Evolutionary conservation across 108 stramenopile genomes (phyloP).

Genomic region (Skeletonema costatum): DNA sequence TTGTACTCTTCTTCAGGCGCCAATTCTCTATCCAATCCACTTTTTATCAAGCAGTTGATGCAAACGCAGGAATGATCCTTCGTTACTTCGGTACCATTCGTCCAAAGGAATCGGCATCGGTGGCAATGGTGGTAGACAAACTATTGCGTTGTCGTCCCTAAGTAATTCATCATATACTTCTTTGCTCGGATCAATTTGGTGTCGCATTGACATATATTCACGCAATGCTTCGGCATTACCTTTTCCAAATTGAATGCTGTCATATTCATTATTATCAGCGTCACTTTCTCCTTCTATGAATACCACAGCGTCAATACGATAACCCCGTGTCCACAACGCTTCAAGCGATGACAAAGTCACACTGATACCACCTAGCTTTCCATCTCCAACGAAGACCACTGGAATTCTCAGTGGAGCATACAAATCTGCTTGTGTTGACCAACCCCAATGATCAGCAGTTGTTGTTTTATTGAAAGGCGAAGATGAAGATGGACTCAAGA

Average conservation of each 20-base stretch:
- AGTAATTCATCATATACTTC: background rate
- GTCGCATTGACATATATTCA: slow-evolving; percentile 55
- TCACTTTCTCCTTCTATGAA: slow-evolving; percentile 57
- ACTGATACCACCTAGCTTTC: slow-evolving; percentile 91
- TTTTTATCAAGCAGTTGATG: slow-evolving; percentile 6
- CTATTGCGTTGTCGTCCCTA: slow-evolving; percentile 45
- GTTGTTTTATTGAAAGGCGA: slow-evolving; percentile 65
- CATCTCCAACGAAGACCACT: slow-evolving; percentile 93
- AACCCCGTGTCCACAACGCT: slow-evolving; percentile 83
- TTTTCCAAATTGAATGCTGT: slow-evolving; percentile 45
- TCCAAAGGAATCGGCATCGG: slow-evolving; percentile 67
- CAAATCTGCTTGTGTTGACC: slow-evolving; percentile 93
- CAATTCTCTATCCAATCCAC: background rate
- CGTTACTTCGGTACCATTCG: slow-evolving; percentile 65
- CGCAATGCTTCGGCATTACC: slow-evolving; percentile 53
- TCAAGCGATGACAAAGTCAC: slow-evolving; percentile 90
- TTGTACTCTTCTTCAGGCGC: too few relatives aligned
- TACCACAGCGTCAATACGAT: slow-evolving; percentile 79
- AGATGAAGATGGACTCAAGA: slow-evolving; percentile 80
- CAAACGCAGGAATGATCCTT: slow-evolving; percentile 20
- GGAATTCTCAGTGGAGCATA: slow-evolving; percentile 73
- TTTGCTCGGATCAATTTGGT: slow-evolving; percentile 30
- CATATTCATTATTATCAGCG: slow-evolving; percentile 6
- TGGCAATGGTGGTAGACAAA: slow-evolving; percentile 75
- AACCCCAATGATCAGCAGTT: slow-evolving; percentile 71